A percentile compares a stretch with the other conserved stretches of the same genome.
Evolutionary conservation across 495 filamentous ascomycete genomes (phyloP).

Genomic region (Hyaloscypha hepaticicola): DNA sequence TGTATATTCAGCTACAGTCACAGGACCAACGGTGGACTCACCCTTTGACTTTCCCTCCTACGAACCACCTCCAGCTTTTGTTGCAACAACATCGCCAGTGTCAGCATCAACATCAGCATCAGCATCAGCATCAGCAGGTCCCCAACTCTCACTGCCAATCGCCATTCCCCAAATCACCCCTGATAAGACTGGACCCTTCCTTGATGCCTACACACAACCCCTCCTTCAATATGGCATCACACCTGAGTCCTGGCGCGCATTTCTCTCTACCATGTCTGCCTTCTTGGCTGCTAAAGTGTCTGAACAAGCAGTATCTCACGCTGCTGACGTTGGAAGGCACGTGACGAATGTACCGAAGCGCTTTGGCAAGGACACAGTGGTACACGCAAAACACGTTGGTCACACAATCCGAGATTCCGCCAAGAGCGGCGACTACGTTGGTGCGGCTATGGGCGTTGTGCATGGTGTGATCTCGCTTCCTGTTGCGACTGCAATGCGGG

Average conservation of each 20-base stretch:
- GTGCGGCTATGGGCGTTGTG: slow-evolving; percentile 29
- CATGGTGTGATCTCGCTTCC: slow-evolving; percentile 31
- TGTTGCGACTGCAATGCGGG: slow-evolving; percentile 27
- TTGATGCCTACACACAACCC: slow-evolving; percentile 28
- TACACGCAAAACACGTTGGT: slow-evolving; percentile 29
- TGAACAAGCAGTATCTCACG: slow-evolving; percentile 35
- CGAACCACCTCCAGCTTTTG: slow-evolving; percentile 8
- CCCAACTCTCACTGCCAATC: slow-evolving; percentile 26
- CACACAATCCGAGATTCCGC: slow-evolving; percentile 28
- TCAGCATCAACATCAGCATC: background rate
- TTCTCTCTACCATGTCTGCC: slow-evolving; percentile 35
- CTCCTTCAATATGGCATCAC: slow-evolving; percentile 34
- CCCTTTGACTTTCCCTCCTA: slow-evolving; percentile 37
- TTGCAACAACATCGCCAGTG: background rate
- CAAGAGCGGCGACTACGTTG: slow-evolving; percentile 30
- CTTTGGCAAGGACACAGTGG: slow-evolving; percentile 32
- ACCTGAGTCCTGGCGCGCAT: slow-evolving; percentile 29
- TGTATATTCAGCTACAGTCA: slow-evolving; percentile 4
- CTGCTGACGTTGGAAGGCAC: slow-evolving; percentile 31
- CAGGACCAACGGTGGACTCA: slow-evolving; percentile 26
- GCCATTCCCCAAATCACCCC: slow-evolving; percentile 34
- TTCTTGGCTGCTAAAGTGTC: slow-evolving; percentile 38
- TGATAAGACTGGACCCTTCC: slow-evolving; percentile 29
- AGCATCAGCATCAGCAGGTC: background rate
- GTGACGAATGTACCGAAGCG: slow-evolving; percentile 30